These are phyloP conservation scores for Tothia fuscella DNA, from an alignment of 2,329 filamentous ascomycete genomes.

Conservation along the genomic window DNA sequence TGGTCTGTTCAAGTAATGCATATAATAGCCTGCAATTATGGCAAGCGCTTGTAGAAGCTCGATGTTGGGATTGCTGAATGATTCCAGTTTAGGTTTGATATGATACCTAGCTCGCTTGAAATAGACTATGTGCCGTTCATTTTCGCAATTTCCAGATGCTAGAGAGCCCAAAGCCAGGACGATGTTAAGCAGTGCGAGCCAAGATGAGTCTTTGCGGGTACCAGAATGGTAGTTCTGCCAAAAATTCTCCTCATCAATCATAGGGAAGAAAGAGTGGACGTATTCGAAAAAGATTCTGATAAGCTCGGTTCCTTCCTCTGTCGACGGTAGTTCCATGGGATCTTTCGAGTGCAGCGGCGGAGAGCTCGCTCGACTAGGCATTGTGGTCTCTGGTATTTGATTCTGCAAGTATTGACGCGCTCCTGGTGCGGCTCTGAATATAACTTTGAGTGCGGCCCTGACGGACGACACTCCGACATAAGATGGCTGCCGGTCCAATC, in stretches of 20 bases:
- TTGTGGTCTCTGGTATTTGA: constrained; percentile 19
- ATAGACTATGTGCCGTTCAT: constrained; percentile 57
- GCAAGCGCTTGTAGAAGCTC: constrained; percentile 61
- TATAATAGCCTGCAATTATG: constrained; percentile 62
- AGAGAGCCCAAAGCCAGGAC: constrained; percentile 67
- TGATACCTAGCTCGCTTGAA: constrained; percentile 57
- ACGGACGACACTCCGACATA: constrained; percentile 66
- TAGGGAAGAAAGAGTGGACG: constrained; percentile 59
- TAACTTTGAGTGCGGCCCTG: constrained; percentile 61
- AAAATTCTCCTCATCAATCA: constrained; percentile 62
- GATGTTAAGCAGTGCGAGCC: constrained; percentile 63
- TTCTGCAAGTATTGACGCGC: constrained; percentile 36
- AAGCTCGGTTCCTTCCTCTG: constrained; percentile 52
- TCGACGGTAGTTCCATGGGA: constrained; percentile 42
- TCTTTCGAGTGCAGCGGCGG: constrained; percentile 24
- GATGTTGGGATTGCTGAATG: constrained; percentile 58
- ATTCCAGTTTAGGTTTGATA: constrained; percentile 45
- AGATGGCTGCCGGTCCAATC: constrained; percentile 49
- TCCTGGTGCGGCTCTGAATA: constrained; percentile 43
- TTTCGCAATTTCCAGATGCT: constrained; percentile 48
- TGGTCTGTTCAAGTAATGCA: constrained; percentile 66
- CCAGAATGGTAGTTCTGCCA: constrained; percentile 52
- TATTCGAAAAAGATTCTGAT: constrained; percentile 68
- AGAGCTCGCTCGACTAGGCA: background rate
- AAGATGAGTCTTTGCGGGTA: constrained; percentile 49